Conservation (phyloP, 2,329 filamentous ascomycete species). For the Hortaea werneckii region DNA sequence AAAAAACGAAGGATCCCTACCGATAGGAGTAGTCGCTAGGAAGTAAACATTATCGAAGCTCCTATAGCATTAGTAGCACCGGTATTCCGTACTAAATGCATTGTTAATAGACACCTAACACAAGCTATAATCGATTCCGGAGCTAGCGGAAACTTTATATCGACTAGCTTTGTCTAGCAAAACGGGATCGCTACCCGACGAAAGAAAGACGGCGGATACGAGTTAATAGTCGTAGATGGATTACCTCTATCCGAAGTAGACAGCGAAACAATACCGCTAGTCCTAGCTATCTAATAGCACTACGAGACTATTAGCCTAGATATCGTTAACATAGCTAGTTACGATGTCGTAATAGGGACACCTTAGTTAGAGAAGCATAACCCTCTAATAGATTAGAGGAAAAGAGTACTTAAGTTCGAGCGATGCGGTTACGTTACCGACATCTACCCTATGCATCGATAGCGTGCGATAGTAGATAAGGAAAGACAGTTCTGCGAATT, state of each 20-base stretch:
- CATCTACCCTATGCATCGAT: conserved; percentile 1
- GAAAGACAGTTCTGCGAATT: conserved; percentile 4
- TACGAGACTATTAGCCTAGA: conserved; percentile 8
- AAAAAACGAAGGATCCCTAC: background rate
- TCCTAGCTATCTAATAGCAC: conserved; percentile 6
- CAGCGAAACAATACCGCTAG: conserved; percentile 7
- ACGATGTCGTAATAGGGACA: conserved; percentile 9
- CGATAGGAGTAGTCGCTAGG: background rate
- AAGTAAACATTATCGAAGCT: background rate
- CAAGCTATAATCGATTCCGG: conserved; percentile 7
- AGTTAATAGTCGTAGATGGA: conserved; percentile 6
- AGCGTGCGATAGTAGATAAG: conserved; percentile 8
- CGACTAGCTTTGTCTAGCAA: conserved; percentile 1
- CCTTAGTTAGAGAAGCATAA: conserved; percentile 9
- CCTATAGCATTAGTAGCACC: conserved; percentile 1
- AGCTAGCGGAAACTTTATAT: conserved; percentile 8
- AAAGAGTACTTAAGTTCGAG: conserved; percentile 9
- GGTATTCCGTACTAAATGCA: conserved; percentile 3
- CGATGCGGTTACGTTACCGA: conserved; percentile 4
- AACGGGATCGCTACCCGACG: conserved; percentile 6
- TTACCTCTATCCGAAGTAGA: conserved; percentile 6
- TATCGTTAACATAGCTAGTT: conserved; percentile 7
- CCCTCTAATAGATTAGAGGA: conserved; percentile 5
- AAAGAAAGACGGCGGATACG: conserved; percentile 6
- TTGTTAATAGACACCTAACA: conserved; percentile 2